Base-by-base conservation (phyloP, 2,329 filamentous ascomycete genomes). In the Didymella lethalis region DNA sequence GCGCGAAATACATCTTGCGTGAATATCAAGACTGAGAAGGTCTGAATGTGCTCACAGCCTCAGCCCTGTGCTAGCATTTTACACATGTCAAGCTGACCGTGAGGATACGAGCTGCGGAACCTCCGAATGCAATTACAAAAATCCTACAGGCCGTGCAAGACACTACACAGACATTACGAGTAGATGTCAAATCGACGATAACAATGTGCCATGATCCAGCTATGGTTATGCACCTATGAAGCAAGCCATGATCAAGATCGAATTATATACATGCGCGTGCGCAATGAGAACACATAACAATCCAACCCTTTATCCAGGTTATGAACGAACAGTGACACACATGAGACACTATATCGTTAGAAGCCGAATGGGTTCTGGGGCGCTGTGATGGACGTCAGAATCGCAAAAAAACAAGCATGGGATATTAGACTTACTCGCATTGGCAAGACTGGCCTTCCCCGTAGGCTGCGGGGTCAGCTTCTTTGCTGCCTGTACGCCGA, bases 381-480 rank as follows among this genome's bases (percentile, higher is more conserved):
- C 58, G 88, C 88, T 90, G 41, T 32, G 82, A 86, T 16, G 29
- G 14, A 5, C 4, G 50, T 67, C 62, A 63, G 60, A 28, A 56
- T 31, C 26, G 7, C 11, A 20, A 50, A 16, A 16, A 53, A 12
- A 32, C 6, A 48, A n/a, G 18, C 14, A 58, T 23, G 20, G 4
- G n/a, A 14, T 28, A 52, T 20, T 10, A 18, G 26, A 93, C 94
- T 90, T 89, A 98, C 94, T 99, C 73, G 95, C 95, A 87, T 96
- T 91, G 51, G 91, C 85, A 67, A 99, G 84, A 77, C 98, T 97
- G 56, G 95, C 95, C 81, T 91, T 88, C 64, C 95, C 95, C 7
- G 95, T 99, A 28, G 92, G 85, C 80, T 98, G 95, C 29, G 93
- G 88, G 61, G 86, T 84, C 69, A 98, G 80, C 77, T 91, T 95